Base-by-base conservation (phyloP, 2,329 filamentous ascomycete genomes). In the Colletotrichum lupini region DNA sequence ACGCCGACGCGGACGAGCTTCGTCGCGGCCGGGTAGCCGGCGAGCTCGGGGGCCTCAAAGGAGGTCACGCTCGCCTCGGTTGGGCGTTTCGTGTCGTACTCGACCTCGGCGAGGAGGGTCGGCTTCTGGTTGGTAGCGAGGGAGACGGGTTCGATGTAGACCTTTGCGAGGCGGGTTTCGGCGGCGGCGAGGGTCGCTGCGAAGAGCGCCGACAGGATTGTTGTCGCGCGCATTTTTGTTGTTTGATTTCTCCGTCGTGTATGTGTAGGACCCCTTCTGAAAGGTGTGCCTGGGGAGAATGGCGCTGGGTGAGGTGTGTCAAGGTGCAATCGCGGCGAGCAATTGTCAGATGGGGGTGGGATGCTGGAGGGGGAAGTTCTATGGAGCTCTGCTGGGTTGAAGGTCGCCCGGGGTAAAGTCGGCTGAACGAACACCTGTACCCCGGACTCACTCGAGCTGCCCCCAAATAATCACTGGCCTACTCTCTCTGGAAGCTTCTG, bases 1-100 rank as follows among this genome's bases (percentile, higher is more conserved):
- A 89, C 78, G 52, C 91, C 91, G 61, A 92, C 82, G 74, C 90
- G 89, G 64, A 92, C 83, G 11, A 90, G 85, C n/a, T 79, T 77
- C 5, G 83, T 68, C 35, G 35, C 5, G 22, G 62, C 24, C 11
- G 60, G 79, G 7, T 82, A 49, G 30, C 55, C 35, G 46, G 61
- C 30, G 28, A 90, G 79, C 58, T 89, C 87, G 53, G 90, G 90
- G 1, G 87, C 84, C 74, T 91, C 88, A 82, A 90, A 92, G 35
- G 86, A 85, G 58, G 85, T 75, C 37, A 92, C 79, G 42, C 86
- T 83, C 46, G 88, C 83, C n/a, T 83, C 81, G 53, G 81, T 80
- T 52, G 83, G 79, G 3, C 83, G 79, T n/a, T 82, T 80, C 32
- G 83, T 78, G 78, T 91, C 86, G 84, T 89, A 92, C 72, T 85